phyloP scores from a whole-genome alignment of 2,329 filamentous ascomycete genomes.

The Ascochyta rabiei region DNA sequence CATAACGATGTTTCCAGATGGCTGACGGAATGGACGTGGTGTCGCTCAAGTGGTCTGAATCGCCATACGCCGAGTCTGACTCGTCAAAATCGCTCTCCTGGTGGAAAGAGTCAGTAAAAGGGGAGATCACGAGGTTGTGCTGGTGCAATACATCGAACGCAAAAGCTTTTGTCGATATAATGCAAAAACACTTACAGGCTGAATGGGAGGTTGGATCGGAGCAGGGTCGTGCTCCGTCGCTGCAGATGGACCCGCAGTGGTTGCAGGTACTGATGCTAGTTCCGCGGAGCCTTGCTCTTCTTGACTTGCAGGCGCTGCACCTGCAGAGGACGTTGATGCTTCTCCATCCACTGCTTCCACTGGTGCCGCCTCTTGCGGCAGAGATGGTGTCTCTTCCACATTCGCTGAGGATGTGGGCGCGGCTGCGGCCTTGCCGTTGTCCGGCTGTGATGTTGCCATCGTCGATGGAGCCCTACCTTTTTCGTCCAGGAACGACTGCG shows the following conservation, averaged over 20 bases:
- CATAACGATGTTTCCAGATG: slow-evolving; percentile 39
- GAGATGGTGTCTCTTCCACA: not conserved
- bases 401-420: not conserved
- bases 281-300: slow-evolving; percentile 2
- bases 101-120: not conserved
- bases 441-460: slow-evolving; percentile 7
- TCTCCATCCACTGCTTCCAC: not conserved
- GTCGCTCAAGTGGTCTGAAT: slow-evolving; percentile 32
- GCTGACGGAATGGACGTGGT: slow-evolving; percentile 41
- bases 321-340: not conserved
- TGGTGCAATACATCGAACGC: not conserved
- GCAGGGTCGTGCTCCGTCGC: slow-evolving; percentile 10
- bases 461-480: not conserved
- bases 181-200: slow-evolving; percentile 5
- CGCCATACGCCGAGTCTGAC: slow-evolving; percentile 33
- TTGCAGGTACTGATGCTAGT: not conserved
- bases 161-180: not conserved
- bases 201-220: slow-evolving; percentile 13
- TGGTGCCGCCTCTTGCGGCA: not conserved
- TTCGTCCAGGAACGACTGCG: not conserved
- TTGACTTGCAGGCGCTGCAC: not conserved
- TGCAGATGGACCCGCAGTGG: slow-evolving; percentile 3
- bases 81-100: slow-evolving; percentile 20
- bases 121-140: not conserved
- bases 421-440: not conserved